phyloP scores from a whole-genome alignment of 225 moss, liverwort and hornwort genomes.

The Asterella californica region DNA sequence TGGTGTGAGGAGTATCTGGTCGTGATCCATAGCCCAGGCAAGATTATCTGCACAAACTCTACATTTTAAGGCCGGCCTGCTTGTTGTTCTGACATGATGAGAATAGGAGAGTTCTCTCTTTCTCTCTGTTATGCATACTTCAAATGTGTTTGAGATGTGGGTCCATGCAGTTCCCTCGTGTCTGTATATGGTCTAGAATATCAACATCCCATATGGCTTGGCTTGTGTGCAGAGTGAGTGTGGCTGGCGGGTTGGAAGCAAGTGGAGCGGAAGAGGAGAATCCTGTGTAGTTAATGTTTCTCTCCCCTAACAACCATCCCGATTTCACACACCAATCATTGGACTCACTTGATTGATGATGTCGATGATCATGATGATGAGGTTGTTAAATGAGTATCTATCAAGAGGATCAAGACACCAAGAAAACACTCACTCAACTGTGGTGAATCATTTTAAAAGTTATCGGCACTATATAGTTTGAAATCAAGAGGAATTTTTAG shows the following conservation, averaged over 20 bases:
- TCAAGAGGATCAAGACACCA: slow-evolving; percentile 6
- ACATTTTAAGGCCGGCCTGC: too few species aligned
- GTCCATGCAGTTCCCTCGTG: too few species aligned
- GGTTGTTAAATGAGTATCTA: too few species aligned
- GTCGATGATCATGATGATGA: too few species aligned
- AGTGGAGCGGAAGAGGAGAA: slow-evolving; percentile 5
- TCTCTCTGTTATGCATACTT: too few species aligned
- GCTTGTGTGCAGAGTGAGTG: slow-evolving; percentile 1
- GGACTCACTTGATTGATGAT: neutral
- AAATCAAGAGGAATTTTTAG: neutral
- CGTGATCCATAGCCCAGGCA: slow-evolving; percentile 9
- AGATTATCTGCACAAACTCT: neutral
- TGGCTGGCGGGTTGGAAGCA: neutral
- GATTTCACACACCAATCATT: neutral
- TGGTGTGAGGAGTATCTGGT: slow-evolving; percentile 27
- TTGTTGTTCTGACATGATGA: too few species aligned
- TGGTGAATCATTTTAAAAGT: slow-evolving; percentile 11
- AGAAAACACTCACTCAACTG: slow-evolving; percentile 7
- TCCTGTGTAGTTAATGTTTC: neutral
- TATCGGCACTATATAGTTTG: slow-evolving; percentile 22
- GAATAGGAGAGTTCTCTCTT: too few species aligned
- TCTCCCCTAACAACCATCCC: neutral
- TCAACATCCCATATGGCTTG: neutral
- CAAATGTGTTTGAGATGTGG: too few species aligned
- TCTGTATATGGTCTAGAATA: neutral